phyloP scores from a whole-genome alignment of 805 yeast species.

The Spathaspora girioi region DNA sequence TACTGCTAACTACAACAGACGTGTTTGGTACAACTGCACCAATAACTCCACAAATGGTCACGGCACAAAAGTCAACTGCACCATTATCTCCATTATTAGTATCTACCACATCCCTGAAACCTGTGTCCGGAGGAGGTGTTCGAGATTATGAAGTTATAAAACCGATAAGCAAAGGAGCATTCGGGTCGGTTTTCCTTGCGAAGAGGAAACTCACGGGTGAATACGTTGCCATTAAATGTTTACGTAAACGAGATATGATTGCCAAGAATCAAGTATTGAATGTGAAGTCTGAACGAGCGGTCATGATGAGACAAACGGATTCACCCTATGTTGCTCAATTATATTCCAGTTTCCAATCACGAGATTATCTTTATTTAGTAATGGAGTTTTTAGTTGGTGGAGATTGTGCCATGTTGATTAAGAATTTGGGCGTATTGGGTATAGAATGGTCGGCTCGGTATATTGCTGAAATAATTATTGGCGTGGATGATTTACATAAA shows the following conservation, averaged over 20 bases:
- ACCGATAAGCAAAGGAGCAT: slow-evolving; percentile 96
- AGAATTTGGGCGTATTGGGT: slow-evolving; percentile 77
- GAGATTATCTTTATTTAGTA: slow-evolving; percentile 81
- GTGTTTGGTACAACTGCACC: slow-evolving; percentile 3
- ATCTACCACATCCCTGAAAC: slow-evolving; percentile 56
- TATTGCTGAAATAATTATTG: slow-evolving; percentile 85
- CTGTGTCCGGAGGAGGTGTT: slow-evolving; percentile 61
- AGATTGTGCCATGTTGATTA: slow-evolving; percentile 83
- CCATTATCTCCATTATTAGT: slow-evolving; percentile 80
- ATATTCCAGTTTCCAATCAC: slow-evolving; percentile 83
- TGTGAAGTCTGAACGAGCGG: slow-evolving; percentile 92
- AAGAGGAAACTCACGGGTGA: slow-evolving; percentile 85
- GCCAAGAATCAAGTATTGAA: slow-evolving; percentile 95
- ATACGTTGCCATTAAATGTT: slow-evolving; percentile 88
- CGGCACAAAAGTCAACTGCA: slow-evolving; percentile 24
- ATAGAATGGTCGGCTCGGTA: slow-evolving; percentile 84
- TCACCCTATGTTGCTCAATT: slow-evolving; percentile 90
- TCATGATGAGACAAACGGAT: slow-evolving; percentile 95
- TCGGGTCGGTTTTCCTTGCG: slow-evolving; percentile 90
- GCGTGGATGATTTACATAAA: slow-evolving; percentile 83
- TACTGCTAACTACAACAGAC: slow-evolving; percentile 22
- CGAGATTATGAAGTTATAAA: slow-evolving; percentile 86
- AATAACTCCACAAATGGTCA: slow-evolving; percentile 8
- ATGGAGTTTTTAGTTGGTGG: slow-evolving; percentile 98
- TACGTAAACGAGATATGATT: slow-evolving; percentile 92